Evolutionary conservation across 257 asterid genomes (phyloP), one percentile per base, ranked within the genome.

Genomic region (Primulina eburnea): DNA sequence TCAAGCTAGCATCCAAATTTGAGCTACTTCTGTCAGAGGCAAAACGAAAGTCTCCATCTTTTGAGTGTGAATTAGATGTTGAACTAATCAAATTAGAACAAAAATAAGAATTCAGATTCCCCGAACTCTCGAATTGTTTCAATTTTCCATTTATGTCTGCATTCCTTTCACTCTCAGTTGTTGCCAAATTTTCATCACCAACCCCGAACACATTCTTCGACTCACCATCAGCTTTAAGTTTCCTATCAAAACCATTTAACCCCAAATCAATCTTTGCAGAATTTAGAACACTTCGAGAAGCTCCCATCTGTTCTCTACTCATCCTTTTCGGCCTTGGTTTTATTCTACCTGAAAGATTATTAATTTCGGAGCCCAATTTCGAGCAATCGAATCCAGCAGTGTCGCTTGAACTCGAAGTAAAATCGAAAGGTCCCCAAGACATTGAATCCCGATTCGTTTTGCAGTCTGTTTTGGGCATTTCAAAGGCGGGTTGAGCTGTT

Each of bases 291-390:
- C 64, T 67, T 35, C 29, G 74, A 67, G 60, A 74, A 71, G 72
- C 47, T 72, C 67, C 77, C 66, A 32, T 40, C 53, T 85, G 81
- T 63, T 77, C 78, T 84, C 85, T 81, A 81, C 95, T 81, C 70
- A 73, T 20, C 81, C 84, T 89, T 72, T 43, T 57, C 1, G 82
- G 69, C 81, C 96, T 85, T 29, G 92, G 96, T 77, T 79, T 82
- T 70, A 80, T 60, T 64, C 86, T 81, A 65, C 81, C 69, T 26
- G 82, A 70, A 59, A 75, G 30, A 69, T 63, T 77, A 59, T 78
- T 57, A 58, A 67, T 77, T 8, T 71, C 86, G 28, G 72, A 6
- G 14, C 76, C 80, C 53, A 53, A 28, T 60, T 72, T 78, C 62
- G 80, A 75, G 77, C 64, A 69, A 63, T 43, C 62, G 34, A 75